A percentile compares a stretch with the other conserved stretches of the same genome.
phyloP scores from a whole-genome alignment of 331 rosid genomes.

The Saraca asoca region DNA sequence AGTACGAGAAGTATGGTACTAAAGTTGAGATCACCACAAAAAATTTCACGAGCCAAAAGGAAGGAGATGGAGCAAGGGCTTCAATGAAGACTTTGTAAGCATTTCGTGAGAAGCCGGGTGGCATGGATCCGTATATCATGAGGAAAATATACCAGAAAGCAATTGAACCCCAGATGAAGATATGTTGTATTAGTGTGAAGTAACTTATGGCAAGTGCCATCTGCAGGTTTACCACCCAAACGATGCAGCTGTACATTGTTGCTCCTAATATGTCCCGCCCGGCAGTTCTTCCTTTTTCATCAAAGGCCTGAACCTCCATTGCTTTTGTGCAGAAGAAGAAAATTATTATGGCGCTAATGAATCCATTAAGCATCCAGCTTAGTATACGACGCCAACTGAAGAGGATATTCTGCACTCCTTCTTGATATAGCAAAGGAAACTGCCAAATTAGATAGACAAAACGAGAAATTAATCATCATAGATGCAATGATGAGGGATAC shows the following conservation, averaged over 20 bases:
- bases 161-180: slow-evolving; percentile 87
- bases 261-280: slow-evolving; percentile 85
- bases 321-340: slow-evolving; percentile 82
- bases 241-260: slow-evolving; percentile 76
- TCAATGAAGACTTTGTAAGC: slow-evolving; percentile 75
- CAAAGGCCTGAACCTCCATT: slow-evolving; percentile 66
- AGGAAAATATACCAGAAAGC: slow-evolving; percentile 82
- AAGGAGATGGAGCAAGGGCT: slow-evolving; percentile 76
- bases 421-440: slow-evolving; percentile 92
- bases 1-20: slow-evolving; percentile 64
- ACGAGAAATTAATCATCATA: slow-evolving; percentile 29
- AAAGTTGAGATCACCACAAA: slow-evolving; percentile 68
- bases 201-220: slow-evolving; percentile 75
- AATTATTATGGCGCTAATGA: slow-evolving; percentile 63
- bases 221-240: slow-evolving; percentile 94
- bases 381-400: slow-evolving; percentile 87
- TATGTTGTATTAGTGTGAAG: slow-evolving; percentile 90
- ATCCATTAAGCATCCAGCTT: slow-evolving; percentile 86
- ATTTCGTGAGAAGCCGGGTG: slow-evolving; percentile 53
- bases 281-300: slow-evolving; percentile 60
- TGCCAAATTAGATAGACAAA: slow-evolving; percentile 45
- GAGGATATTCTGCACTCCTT: slow-evolving; percentile 89
- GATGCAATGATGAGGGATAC: background rate
- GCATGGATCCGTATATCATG: slow-evolving; percentile 66
- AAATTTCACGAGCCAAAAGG: slow-evolving; percentile 68